Base-by-base conservation (phyloP, 2,329 filamentous ascomycete species). In the Talaromyces pinophilus region DNA sequence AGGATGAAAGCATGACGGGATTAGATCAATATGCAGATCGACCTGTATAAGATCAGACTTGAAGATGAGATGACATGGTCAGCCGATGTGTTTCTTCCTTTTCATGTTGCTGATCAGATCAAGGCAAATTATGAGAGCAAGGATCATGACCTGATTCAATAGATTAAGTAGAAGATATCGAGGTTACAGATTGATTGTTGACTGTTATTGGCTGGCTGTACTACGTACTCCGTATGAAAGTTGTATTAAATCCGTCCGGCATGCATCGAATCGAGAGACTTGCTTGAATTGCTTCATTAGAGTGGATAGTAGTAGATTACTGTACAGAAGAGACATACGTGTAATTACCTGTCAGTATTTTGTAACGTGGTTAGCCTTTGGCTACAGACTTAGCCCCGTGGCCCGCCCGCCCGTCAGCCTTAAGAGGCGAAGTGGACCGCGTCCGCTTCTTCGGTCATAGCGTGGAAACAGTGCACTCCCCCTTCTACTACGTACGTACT, bases 341-440 rank as follows among this genome's bases (percentile, higher is more conserved):
- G 50, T 54, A 54, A 54, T 52, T 52, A 52, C 48, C 13, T 28
- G 48, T 52, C 48, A 52, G 48, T 52, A 52, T 52, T 17, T 17
- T 52, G 48, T 52, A 52, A 25, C 22, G 17, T 19, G 17, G 42
- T 25, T 55, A 33, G 63, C 28, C 25, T 46, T 22, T 28, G 38
- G 48, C 44, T 50, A 17, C 15, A 44, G 57, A 5, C 25, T 30
- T 22, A 25, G 59, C 38, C 44, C 60, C 55, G 64, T 63, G 64
- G 66, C 54, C 63, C 59, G 55, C 70, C 57, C 68, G 67, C 63
- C 70, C 71, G 71, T 76, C 74, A 76, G 75, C 72, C 76, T 76
- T 77, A 73, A 73, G 68, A 70, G 75, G 75, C 75, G 75, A 71
- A 72, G 69, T 70, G 54, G 67, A 46, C 38, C 57, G 17, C 19